Evolutionary conservation across 1,139 yeast genomes (phyloP), one percentile per base, ranked within the genome.

Genomic region (Blastobotrys illinoisensis): DNA sequence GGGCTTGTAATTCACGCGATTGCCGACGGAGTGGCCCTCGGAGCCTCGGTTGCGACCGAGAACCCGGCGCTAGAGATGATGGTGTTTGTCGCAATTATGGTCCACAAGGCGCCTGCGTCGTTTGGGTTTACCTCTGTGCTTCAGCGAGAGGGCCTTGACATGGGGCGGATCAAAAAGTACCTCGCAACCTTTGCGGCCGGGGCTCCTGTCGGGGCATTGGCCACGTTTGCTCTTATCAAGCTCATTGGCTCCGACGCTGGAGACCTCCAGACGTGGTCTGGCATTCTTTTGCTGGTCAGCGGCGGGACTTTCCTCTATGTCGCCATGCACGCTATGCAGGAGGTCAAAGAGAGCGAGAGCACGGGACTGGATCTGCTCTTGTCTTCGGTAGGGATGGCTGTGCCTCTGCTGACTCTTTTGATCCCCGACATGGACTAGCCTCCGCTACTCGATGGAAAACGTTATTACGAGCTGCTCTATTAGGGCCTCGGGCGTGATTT

Each of bases 51-150:
- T 48, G 71, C 79, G 32, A 67, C 81, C 1, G 74, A 76, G 0
- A 73, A 75, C 55, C 64, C 76, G 2, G 70, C 79, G 1, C 68
- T 86, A 32, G 78, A 78, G 47, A 61, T 80, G n/a, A 63, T 83
- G 18, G 76, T 84, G 58, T 80, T 80, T 60, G 54, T 79, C 7
- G 85, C 88, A 16, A 79, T 87, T 19, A 76, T 86, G 56, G 67
- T 86, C 28, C 95, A 86, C 73, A 86, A 86, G 66, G 74, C 86
- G 3, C 95, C 95, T 0, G 85, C 93, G 0, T 78, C 89, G 5
- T 84, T 86, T 66, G 86, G 91, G 49, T 75, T 87, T 48, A 70
- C 81, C 1, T 78, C 88, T 1, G 75, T 86, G 11, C 71, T 87
- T 46, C 65, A 79, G n/a, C 72, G 75, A 46, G 64, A 66, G 43